Percentiles rank a stretch among this genome's conserved stretches.
Evolutionary conservation across 495 filamentous ascomycete species (phyloP).

Genomic region (Oleoguttula mirabilis): DNA sequence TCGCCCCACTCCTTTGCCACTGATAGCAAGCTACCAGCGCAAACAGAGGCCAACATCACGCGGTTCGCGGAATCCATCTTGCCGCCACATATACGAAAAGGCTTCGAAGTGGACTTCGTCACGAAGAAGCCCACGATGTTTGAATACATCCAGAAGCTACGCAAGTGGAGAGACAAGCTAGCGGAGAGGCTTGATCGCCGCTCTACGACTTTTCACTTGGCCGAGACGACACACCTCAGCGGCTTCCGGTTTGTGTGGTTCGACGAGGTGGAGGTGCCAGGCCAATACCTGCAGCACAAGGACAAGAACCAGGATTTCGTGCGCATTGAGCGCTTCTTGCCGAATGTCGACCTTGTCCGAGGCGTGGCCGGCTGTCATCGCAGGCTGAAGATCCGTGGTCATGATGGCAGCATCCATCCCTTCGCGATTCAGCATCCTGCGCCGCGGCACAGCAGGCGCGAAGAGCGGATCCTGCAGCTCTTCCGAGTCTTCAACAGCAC

Average conservation of each 20-base stretch:
- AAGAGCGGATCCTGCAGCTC: constrained; percentile 91
- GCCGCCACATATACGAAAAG: constrained; percentile 78
- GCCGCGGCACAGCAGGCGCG: constrained; percentile 76
- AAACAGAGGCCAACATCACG: constrained; percentile 91
- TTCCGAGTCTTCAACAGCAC: constrained; percentile 95
- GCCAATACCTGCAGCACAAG: constrained; percentile 90
- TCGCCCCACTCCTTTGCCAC: constrained; percentile 74
- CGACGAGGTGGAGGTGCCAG: constrained; percentile 95
- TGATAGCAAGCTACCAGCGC: constrained; percentile 76
- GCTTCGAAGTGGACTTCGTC: constrained; percentile 95
- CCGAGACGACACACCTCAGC: constrained; percentile 74
- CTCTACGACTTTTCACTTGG: constrained; percentile 52
- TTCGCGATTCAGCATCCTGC: constrained; percentile 96
- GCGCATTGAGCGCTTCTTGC: constrained; percentile 89
- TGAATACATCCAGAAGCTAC: constrained; percentile 93
- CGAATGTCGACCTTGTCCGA: constrained; percentile 82
- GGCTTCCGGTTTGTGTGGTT: constrained; percentile 96
- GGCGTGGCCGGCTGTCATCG: constrained; percentile 81
- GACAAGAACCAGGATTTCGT: constrained; percentile 99
- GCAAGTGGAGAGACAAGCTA: constrained; percentile 94
- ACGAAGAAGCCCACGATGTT: constrained; percentile 85
- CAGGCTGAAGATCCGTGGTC: constrained; percentile 88
- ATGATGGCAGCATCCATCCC: constrained; percentile 87
- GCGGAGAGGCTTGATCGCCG: constrained; percentile 96
- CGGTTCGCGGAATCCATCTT: constrained; percentile 94